Conservation (phyloP, 352 stramenopile genomes). For the Globisporangium perplexum region DNA sequence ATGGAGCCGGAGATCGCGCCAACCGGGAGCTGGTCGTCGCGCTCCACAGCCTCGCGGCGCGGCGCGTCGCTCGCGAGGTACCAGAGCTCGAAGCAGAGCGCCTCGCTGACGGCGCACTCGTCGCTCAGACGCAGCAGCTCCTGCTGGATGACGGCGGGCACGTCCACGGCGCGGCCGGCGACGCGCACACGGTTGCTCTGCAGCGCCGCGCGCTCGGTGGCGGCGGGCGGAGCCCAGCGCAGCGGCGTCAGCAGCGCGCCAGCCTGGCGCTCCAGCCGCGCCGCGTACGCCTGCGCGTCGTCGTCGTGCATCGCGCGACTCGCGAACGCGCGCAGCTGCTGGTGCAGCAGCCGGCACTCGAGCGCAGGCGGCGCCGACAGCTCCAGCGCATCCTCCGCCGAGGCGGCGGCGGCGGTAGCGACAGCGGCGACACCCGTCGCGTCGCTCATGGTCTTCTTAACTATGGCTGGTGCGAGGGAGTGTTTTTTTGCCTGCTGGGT, state of each 20-base stretch:
- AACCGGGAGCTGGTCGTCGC: slow-evolving; percentile 50
- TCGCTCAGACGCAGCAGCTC: slow-evolving; percentile 79
- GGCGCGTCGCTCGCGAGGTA: slow-evolving; percentile 65
- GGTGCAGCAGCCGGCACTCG: slow-evolving; percentile 65
- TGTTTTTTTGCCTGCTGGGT: not conserved
- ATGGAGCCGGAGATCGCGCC: slow-evolving; percentile 49
- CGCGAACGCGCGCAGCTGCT: slow-evolving; percentile 62
- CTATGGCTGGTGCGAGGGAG: not conserved
- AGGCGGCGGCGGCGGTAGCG: not conserved
- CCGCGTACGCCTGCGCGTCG: slow-evolving; percentile 50
- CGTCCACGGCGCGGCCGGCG: slow-evolving; percentile 57
- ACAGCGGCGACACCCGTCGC: not conserved
- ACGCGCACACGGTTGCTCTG: slow-evolving; percentile 58
- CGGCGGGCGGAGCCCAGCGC: slow-evolving; percentile 26
- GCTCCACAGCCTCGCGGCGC: slow-evolving; percentile 66
- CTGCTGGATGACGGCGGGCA: slow-evolving; percentile 75
- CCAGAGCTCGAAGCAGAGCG: slow-evolving; percentile 69
- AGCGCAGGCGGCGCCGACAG: slow-evolving; percentile 55
- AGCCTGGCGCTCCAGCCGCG: slow-evolving; percentile 37
- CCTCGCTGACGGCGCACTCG: slow-evolving; percentile 62
- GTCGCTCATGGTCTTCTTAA: not conserved
- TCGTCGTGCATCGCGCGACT: slow-evolving; percentile 62
- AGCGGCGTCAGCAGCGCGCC: slow-evolving; percentile 38
- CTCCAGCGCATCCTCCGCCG: slow-evolving; percentile 16
- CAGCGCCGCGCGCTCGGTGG: slow-evolving; percentile 48